Evolutionary conservation across 2,329 filamentous ascomycete species (phyloP), one percentile per base, ranked within the genome.

Genomic region (Aspergillus sp.): DNA sequence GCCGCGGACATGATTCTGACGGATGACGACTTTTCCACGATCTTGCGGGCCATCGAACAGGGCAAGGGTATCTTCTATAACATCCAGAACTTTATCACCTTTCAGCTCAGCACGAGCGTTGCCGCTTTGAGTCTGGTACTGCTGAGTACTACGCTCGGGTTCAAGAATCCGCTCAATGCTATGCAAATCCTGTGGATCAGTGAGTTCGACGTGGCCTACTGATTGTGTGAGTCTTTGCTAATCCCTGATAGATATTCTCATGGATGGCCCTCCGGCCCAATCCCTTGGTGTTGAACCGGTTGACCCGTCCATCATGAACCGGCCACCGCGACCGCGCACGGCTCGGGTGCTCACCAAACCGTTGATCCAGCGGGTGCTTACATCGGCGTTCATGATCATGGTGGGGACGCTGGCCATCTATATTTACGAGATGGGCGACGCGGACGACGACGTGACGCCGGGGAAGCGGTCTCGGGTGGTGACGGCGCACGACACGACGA

Each of bases 111-210:
- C 72, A 99, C 94, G 45, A 97, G 91, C 69, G 94, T 95, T 17
- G 94, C 95, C 50, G 91, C 94, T 56, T 78, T 99, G 60, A 91
- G 89, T 53, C 80, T 99, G 49, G 94, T 99, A 16, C 84, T 99
- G 61, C 74, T 99, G 65, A 97, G 92, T 78, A 97, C 91, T 25
- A 88, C 90, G 62, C 82, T 97, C 56, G 94, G 94, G 36, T 94
- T 95, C 76, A 92, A 91, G 74, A 96, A 94, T 69, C 95, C 94
- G 43, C 80, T 99, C 55, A 99, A 99, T 70, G 91, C 94, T 46
- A 99, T 99, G 94, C 94, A 99, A 76, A 99, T 99, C 77, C 82
- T 99, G 40, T 99, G 94, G 94, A 99, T 99, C 67, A 99, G 93
- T 97, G 78, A 77, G 91, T 83, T 45, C n/a, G 20, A 29, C 11